Percentiles rank a stretch among this genome's conserved stretches.
Conservation (phyloP, 2,329 filamentous ascomycete genomes). For the Penicillium sp. region DNA sequence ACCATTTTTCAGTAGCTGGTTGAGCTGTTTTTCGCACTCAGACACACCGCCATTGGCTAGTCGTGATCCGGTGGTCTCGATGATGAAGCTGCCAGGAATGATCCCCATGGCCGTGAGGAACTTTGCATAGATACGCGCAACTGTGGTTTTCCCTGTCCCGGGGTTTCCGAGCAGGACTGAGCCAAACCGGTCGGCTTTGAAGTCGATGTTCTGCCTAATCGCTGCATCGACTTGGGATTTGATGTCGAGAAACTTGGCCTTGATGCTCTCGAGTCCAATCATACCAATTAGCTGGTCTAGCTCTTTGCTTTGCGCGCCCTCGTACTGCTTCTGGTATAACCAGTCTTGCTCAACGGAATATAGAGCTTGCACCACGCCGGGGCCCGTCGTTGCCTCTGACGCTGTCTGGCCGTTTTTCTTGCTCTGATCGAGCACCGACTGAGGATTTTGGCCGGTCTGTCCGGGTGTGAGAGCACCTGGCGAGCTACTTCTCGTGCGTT, state of each 20-base stretch:
- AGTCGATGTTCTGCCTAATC: conserved; percentile 54
- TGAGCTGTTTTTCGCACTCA: conserved; percentile 62
- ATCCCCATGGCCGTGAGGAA: conserved; percentile 67
- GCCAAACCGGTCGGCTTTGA: no score
- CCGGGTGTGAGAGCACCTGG: no score
- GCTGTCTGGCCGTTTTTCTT: not conserved
- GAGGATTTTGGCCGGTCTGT: not conserved
- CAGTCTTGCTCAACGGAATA: conserved; percentile 59
- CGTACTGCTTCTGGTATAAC: conserved; percentile 62
- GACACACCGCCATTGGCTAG: conserved; percentile 67
- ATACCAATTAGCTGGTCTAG: conserved; percentile 71
- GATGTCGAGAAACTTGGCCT: conserved; percentile 64
- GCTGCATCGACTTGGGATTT: conserved; percentile 67
- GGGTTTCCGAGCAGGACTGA: no score
- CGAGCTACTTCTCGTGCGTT: not conserved
- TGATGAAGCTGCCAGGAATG: conserved; percentile 63
- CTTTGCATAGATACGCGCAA: conserved; percentile 71
- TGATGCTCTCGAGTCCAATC: conserved; percentile 73
- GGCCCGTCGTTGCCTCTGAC: not conserved
- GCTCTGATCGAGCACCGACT: not conserved
- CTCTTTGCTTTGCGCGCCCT: conserved; percentile 56
- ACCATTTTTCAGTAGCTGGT: conserved; percentile 60
- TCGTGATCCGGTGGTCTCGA: conserved; percentile 71
- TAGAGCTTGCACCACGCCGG: not conserved
- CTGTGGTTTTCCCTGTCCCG: conserved; percentile 70